A percentile compares a stretch with the other conserved stretches of the same genome.
Evolutionary conservation across 495 filamentous ascomycete genomes (phyloP).

Genomic region (Endocarpon pusillum): DNA sequence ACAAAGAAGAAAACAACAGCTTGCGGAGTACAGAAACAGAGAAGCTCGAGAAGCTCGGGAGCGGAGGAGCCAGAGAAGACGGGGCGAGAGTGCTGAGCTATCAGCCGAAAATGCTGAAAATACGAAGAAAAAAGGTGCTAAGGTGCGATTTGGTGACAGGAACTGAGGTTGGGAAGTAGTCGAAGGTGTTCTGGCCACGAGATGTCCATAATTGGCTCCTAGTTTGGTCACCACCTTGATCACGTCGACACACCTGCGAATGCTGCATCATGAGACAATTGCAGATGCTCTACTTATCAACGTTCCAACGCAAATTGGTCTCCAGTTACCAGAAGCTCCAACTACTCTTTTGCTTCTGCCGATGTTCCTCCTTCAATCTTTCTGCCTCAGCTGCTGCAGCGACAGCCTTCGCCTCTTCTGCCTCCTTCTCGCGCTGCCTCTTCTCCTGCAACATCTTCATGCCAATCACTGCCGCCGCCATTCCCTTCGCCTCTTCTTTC

Average conservation of each 20-base stretch:
- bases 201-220: too few relatives aligned
- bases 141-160: not conserved
- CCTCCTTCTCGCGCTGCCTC: constrained; percentile 33
- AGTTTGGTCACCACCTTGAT: too few relatives aligned
- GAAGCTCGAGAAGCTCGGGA: constrained; percentile 74
- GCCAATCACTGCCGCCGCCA: constrained; percentile 65
- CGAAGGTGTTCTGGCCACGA: too few relatives aligned
- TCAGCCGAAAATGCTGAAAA: not conserved
- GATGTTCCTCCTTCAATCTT: constrained; percentile 26
- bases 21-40: constrained; percentile 65
- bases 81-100: constrained; percentile 14
- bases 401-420: constrained; percentile 18
- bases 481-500: constrained; percentile 51
- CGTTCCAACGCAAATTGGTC: too few relatives aligned
- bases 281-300: too few relatives aligned
- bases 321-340: constrained; percentile 35
- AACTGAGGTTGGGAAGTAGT: too few relatives aligned
- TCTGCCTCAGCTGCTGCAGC: too few relatives aligned
- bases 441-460: constrained; percentile 57
- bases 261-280: too few relatives aligned
- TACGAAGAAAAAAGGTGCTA: not conserved
- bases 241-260: too few relatives aligned
- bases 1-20: constrained; percentile 61
- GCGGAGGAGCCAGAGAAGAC: constrained; percentile 47
- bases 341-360: constrained; percentile 36